These are phyloP conservation scores for Clonostachys rosea DNA, from an alignment of 2,329 filamentous ascomycete species.

Conservation along the genomic window DNA sequence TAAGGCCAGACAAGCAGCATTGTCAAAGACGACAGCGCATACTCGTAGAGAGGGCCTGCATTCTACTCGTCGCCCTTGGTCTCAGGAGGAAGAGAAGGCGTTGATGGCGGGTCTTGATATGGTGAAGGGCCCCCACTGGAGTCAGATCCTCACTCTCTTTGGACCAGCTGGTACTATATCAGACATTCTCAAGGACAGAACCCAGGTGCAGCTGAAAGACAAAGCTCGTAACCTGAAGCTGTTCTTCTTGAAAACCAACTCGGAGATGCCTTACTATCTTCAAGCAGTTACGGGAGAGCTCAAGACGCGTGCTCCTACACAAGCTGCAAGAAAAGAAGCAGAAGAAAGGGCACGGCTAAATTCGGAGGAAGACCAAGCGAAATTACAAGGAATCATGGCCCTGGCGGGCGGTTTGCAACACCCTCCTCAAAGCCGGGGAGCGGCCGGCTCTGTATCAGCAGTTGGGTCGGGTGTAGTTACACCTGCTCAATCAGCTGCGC, in stretches of 20 bases:
- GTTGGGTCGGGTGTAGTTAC: conserved; percentile 21
- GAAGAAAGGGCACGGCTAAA: conserved; percentile 57
- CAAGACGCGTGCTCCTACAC: conserved; percentile 75
- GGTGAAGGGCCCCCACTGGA: conserved; percentile 91
- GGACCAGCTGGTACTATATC: conserved; percentile 75
- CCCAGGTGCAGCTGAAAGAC: conserved; percentile 88
- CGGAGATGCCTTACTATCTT: conserved; percentile 84
- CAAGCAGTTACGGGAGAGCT: conserved; percentile 86
- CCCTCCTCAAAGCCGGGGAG: conserved; percentile 17
- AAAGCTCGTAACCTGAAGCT: conserved; percentile 87
- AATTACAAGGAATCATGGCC: conserved; percentile 55
- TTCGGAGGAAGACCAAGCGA: conserved; percentile 55
- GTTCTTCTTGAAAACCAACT: conserved; percentile 87
- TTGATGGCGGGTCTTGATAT: conserved; percentile 84
- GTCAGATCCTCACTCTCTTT: conserved; percentile 82
- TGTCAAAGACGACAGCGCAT: conserved; percentile 51
- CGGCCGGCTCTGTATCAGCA: conserved; percentile 14
- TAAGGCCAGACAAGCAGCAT: conserved; percentile 52
- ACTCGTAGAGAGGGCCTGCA: conserved; percentile 52
- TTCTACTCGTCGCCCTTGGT: conserved; percentile 75
- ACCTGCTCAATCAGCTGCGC: conserved; percentile 22
- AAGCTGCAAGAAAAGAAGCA: conserved; percentile 64
- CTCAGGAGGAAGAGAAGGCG: conserved; percentile 82
- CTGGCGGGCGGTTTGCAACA: conserved; percentile 48
- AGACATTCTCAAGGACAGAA: conserved; percentile 80